Evolutionary conservation across 2,329 filamentous ascomycete genomes (phyloP), one percentile per base, ranked within the genome.

Genomic region (Celoporthe dispersa): DNA sequence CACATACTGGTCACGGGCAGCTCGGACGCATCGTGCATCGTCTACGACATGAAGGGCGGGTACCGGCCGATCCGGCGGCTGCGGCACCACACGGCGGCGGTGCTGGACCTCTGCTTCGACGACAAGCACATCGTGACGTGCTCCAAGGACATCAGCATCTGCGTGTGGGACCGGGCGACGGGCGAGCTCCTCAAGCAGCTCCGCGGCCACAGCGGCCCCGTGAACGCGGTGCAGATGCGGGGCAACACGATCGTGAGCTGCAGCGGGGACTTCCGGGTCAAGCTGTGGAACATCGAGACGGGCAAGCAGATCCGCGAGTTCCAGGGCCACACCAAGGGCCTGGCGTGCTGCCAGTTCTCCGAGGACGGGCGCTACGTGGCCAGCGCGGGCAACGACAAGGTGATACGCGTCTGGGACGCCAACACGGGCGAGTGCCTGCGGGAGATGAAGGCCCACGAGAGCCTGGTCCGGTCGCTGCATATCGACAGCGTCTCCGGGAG

Each of bases 401-500:
- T 94, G 64, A 98, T 98, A 72, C 96, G 97, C 78, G 93, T 98
- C 78, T 99, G 97, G 88, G 94, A 98, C 80, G 94, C 94, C 66
- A 92, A 93, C 76, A 97, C 94, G 1, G 94, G 94, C 72, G 90
- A 94, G 75, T 91, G 94, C 75, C 85, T 97, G 65, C 90, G 90
- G 72, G 91, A 92, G 78, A 92, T 97, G 79, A 86, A 88, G 63
- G 95, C 94, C 7, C 96, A 99, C 80, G 87, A 91, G 37, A 92
- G 92, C 71, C 87, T 99, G 39, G 95, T 99, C 33, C 91, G 96
- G 70, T 96, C 92, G 65, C 83, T 99, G 71, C 94, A 98, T 83
- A 89, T 98, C 73, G 96, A 99, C 80, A 93, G 90, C 67, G 87
- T 92, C 68, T 96, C 94, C 77, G 92, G 92, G 25, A 90, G 96